Evolutionary conservation across 371 early-diverging fungal species (phyloP), one percentile per base, ranked within the genome.

Genomic region (Rozella allomycis): DNA sequence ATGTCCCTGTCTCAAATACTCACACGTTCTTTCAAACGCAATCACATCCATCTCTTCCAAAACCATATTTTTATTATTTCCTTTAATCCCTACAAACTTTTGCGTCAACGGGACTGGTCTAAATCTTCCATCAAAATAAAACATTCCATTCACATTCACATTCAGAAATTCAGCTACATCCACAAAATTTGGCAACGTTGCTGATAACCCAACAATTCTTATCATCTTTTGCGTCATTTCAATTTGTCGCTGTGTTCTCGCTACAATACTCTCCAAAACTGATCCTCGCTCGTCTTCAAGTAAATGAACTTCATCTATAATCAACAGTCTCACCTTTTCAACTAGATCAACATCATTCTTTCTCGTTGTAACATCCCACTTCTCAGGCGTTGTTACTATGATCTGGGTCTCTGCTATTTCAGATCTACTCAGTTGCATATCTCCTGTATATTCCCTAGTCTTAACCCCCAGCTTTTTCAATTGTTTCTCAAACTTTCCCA

Each of bases 231-330:
- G 47, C 16, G 27, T 19, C 4, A 39, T 16, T 25, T 42, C 46
- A 13, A 35, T 26, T 20, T 43, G 19, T 26, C 49, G 44, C 30
- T 45, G 35, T 6, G 47, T 39, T 17, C 60, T 23, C 21, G 42
- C 28, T 8, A 60, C 49, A 23, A 56, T 41, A 3, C 41, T 17
- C 34, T 60, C 61, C 8, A 60, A 20, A 5, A 49, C 47, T 17
- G 45, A 33, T 0, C 61, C 61, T 35, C 61, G 33, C 3, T 38
- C 41, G 26, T 52, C 52, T 19, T 48, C 40, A 14, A 60, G 35
- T 5, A 56, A 36, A 34, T 60, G 61, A 20, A 60, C 49, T 40
- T 60, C 61, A 40, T 60, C 61, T 26, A 54, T 38, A 0, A 60
- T 41, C 11, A 60, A 19, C 5, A 60, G 38, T 17, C 20, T 20